phyloP scores from a whole-genome alignment of 768 basidiomycete species.

The Sutorius australiensis region DNA sequence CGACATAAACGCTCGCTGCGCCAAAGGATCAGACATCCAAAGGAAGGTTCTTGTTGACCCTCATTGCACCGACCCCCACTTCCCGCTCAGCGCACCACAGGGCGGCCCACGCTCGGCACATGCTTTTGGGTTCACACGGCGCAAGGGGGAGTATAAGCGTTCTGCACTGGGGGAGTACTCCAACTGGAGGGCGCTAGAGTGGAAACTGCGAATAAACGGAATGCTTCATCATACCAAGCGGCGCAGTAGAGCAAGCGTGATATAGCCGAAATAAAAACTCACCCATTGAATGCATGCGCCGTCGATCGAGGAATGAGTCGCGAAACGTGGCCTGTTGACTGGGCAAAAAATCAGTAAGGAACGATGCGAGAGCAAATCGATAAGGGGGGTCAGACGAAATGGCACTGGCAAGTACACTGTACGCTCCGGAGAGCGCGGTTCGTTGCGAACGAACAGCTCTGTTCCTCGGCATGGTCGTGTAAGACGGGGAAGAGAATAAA shows the following conservation, averaged over 20 bases:
- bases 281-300: constrained; percentile 11
- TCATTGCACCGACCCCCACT: constrained; percentile 71
- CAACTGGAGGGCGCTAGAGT: constrained; percentile 62
- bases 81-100: constrained; percentile 65
- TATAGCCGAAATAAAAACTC: constrained; percentile 15
- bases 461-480: constrained; percentile 84
- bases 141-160: constrained; percentile 69
- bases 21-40: constrained; percentile 76
- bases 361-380: background rate
- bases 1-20: constrained; percentile 17
- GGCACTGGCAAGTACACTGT: constrained; percentile 88
- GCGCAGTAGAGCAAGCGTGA: constrained; percentile 17
- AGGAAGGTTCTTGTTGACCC: constrained; percentile 71
- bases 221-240: constrained; percentile 49
- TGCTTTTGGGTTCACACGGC: constrained; percentile 68
- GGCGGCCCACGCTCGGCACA: constrained; percentile 63
- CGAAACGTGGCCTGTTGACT: background rate
- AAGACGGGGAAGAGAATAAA: constrained; percentile 90
- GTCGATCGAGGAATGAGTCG: background rate
- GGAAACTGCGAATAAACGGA: constrained; percentile 86
- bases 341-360: constrained; percentile 14
- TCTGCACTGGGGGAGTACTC: constrained; percentile 73
- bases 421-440: constrained; percentile 57
- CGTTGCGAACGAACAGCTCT: constrained; percentile 80
- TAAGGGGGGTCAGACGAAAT: constrained; percentile 62